Conservation (phyloP, 768 basidiomycete species). For the Thelephora ganbajun region DNA sequence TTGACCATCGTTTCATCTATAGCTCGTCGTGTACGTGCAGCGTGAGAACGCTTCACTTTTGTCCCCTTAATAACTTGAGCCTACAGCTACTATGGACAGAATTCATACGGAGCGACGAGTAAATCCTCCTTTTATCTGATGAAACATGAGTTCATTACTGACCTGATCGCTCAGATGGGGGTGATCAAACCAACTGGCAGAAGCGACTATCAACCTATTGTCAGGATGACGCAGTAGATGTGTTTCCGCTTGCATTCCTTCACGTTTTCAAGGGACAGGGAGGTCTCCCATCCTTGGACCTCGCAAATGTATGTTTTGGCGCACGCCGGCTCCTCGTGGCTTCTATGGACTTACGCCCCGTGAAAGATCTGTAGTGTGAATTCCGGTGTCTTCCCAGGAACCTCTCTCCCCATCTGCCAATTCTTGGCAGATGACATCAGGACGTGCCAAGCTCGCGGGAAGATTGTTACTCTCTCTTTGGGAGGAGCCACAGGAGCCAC, state of each 20-base stretch:
- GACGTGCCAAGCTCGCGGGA: constrained; percentile 38
- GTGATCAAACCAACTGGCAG: constrained; percentile 42
- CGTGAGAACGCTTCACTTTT: too few relatives aligned
- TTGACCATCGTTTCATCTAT: too few relatives aligned
- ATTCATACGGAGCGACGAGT: constrained; percentile 42
- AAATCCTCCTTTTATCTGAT: constrained; percentile 7
- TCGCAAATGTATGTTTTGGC: constrained; percentile 35
- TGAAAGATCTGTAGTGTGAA: constrained; percentile 51
- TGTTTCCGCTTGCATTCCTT: constrained; percentile 48
- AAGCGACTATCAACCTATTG: constrained; percentile 37
- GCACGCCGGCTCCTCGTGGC: too few relatives aligned
- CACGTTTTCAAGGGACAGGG: constrained; percentile 45
- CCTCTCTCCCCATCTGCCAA: constrained; percentile 45
- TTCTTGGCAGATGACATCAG: constrained; percentile 47
- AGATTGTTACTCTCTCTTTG: constrained; percentile 25
- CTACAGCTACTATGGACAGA: constrained; percentile 41
- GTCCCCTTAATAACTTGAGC: too few relatives aligned
- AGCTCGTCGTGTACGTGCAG: too few relatives aligned
- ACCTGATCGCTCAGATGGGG: too few relatives aligned
- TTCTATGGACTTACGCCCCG: too few relatives aligned
- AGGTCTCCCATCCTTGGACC: constrained; percentile 41
- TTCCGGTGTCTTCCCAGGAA: constrained; percentile 48
- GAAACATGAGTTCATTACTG: constrained; percentile 11
- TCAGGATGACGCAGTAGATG: constrained; percentile 45
- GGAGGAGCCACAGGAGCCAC: constrained; percentile 41